Base-by-base conservation (phyloP, 768 basidiomycete genomes). In the Kondoa malvinella region DNA sequence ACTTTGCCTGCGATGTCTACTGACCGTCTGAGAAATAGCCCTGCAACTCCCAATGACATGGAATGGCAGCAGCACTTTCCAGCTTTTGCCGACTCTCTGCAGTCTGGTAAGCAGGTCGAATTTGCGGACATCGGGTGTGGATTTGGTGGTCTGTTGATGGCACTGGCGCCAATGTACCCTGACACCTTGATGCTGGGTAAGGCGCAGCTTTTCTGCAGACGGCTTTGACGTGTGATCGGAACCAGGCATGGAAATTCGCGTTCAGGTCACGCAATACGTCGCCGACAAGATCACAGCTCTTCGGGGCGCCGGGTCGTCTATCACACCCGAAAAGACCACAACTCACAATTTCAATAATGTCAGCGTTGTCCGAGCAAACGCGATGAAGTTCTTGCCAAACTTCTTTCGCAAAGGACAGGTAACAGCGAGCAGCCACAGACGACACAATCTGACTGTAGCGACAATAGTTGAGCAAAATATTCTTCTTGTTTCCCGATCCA, bases 401-500 rank as follows among this genome's bases (percentile, higher is more conserved):
- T 96, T 91, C 78, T 95, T 99, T 77, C 76, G 82, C 27, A 92
- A 92, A 76, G 86, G 86, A 67, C 94, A 94, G 74, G 78, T 80
- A 63, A 68, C 78, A 74, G 12, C 14, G 26, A 26, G 15, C n/a
- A 40, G 1, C 8, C 33, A 40, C 34, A 31, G 25, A 56, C 31
- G 59, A 4, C 8, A 26, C 14, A 21, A 1, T 26, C 56, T 0
- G 26, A 25, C 21, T 21, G n/a, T 34, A 32, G 40, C 25, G 17
- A 57, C 66, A n/a, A 8, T 71, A 80, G 71, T 81, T 99, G 40
- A 86, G 87, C 25, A 86, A 94, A 61, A 81, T 99, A 63, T 99
- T 99, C 80, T 97, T 99, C 81, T 83, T 97, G 68, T 99, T 97
- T 78, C 95, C 95, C 56, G 95, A 99, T 78, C 95, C 95, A 0